phyloP scores from a whole-genome alignment of 2,329 filamentous ascomycete genomes.

The Celoporthe dispersa region DNA sequence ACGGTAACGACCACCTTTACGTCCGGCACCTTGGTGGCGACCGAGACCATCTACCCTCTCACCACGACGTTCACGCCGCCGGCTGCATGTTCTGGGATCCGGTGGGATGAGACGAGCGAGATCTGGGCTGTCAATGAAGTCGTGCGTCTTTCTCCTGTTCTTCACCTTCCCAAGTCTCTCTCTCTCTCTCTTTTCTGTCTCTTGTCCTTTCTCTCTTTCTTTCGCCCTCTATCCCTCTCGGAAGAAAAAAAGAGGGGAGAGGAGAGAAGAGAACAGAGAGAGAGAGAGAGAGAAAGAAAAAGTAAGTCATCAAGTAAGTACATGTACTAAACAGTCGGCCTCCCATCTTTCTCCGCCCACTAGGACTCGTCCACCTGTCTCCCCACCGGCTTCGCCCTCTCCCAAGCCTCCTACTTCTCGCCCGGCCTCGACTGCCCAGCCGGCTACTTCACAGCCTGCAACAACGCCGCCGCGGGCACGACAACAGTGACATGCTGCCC shows the following conservation, averaged over 20 bases:
- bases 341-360: background rate
- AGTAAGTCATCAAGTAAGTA: background rate
- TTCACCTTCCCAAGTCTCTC: background rate
- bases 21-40: constrained; percentile 10
- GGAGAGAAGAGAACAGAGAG: too few relatives aligned
- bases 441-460: constrained; percentile 9
- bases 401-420: constrained; percentile 7
- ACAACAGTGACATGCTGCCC: constrained; percentile 4
- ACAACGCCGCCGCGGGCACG: background rate
- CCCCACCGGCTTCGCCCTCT: constrained; percentile 7
- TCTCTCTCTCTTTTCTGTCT: background rate
- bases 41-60: constrained; percentile 8
- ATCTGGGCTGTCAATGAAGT: constrained; percentile 1
- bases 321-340: background rate
- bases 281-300: background rate
- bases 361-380: constrained; percentile 4
- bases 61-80: constrained; percentile 3
- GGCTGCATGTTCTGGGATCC: constrained; percentile 5
- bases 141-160: background rate
- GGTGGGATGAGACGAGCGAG: background rate
- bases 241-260: background rate
- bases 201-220: background rate
- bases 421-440: constrained; percentile 4
- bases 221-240: background rate
- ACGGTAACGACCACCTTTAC: constrained; percentile 3